These are phyloP conservation scores for Jamesozyma gamospora DNA, from an alignment of 805 yeast genomes.

Conservation along the genomic window DNA sequence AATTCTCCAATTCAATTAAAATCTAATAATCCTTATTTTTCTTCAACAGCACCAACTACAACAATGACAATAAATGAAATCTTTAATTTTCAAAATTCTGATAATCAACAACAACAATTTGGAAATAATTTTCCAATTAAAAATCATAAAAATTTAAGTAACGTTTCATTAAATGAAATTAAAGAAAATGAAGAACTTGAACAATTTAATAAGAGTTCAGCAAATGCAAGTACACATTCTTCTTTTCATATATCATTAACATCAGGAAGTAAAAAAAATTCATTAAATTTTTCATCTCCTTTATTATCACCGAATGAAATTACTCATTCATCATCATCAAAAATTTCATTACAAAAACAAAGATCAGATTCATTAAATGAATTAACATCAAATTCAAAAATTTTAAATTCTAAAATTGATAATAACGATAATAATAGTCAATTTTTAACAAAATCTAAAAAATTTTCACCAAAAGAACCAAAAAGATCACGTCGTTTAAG, in stretches of 20 bases:
- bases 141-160: slow-evolving; percentile 14
- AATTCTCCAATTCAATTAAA: not conserved
- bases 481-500: slow-evolving; percentile 30
- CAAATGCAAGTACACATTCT: not conserved
- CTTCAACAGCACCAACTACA: not conserved
- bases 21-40: not conserved
- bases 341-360: slow-evolving; percentile 1
- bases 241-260: slow-evolving; percentile 1
- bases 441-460: not conserved
- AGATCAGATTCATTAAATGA: slow-evolving; percentile 5
- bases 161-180: slow-evolving; percentile 27
- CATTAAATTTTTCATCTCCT: not conserved
- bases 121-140: not conserved
- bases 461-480: slow-evolving; percentile 12
- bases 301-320: slow-evolving; percentile 1
- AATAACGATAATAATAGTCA: not conserved
- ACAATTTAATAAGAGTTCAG: slow-evolving; percentile 6
- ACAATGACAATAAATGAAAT: not conserved
- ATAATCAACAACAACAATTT: not conserved
- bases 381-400: slow-evolving; percentile 4
- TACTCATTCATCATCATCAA: not conserved
- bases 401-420: not conserved
- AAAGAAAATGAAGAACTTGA: slow-evolving; percentile 27
- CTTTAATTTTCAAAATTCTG: not conserved
- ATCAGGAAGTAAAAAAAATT: slow-evolving; percentile 1